A percentile compares a stretch with the other conserved stretches of the same genome.
These are phyloP conservation scores for Aurantiochytrium sp. DNA, from an alignment of 108 stramenopile genomes.

Conservation along the genomic window DNA sequence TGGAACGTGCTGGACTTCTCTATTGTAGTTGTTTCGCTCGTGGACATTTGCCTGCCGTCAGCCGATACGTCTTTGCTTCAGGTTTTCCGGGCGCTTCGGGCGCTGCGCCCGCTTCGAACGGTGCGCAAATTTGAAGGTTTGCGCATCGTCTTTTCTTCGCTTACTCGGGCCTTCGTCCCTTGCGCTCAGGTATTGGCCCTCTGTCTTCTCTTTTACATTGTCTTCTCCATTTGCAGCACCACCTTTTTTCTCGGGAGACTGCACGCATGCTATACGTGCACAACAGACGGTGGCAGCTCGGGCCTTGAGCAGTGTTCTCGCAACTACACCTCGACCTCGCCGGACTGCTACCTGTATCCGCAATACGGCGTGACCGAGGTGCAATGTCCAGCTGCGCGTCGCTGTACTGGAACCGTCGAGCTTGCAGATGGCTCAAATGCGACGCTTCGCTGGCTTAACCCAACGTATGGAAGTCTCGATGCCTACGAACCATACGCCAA, in stretches of 20 bases:
- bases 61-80: slow-evolving; percentile 25
- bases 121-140: slow-evolving; percentile 55
- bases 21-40: slow-evolving; percentile 48
- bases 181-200: slow-evolving; percentile 48
- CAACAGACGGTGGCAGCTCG: neutral
- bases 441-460: neutral
- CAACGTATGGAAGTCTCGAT: neutral
- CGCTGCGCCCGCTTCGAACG: slow-evolving; percentile 61
- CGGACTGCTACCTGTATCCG: neutral
- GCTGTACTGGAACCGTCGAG: neutral
- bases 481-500: neutral
- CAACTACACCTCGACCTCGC: neutral
- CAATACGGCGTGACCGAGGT: neutral
- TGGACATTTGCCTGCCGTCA: neutral
- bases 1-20: slow-evolving; percentile 63
- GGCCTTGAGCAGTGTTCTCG: neutral
- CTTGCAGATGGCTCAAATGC: neutral
- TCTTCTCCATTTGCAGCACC: slow-evolving; percentile 61
- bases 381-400: neutral
- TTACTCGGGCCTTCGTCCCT: slow-evolving; percentile 49
- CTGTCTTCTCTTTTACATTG: slow-evolving; percentile 45
- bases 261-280: slow-evolving; percentile 35
- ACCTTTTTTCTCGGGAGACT: slow-evolving; percentile 59
- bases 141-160: slow-evolving; percentile 59
- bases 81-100: slow-evolving; percentile 47